A percentile compares a stretch with the other conserved stretches of the same genome.
Evolutionary conservation across 169 alveolate genomes (phyloP).

Genomic region (Ichthyophthirius multifiliis): DNA sequence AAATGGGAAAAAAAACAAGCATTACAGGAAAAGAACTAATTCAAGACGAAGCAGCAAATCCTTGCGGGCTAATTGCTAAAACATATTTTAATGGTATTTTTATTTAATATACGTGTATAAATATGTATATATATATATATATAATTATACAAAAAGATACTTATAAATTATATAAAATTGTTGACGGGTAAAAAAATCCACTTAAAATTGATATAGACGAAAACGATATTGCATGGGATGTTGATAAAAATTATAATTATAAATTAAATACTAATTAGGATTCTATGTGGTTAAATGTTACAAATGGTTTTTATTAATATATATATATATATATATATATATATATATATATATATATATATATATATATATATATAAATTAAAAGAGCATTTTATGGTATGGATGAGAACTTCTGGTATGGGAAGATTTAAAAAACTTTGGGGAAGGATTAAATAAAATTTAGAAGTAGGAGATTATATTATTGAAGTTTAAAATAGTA

Average conservation of each 20-base stretch:
- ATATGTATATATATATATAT: too few relatives aligned
- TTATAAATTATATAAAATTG: background rate
- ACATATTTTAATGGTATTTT: conserved; percentile 46
- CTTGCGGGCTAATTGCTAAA: conserved; percentile 59
- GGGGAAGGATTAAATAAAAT: conserved; percentile 54
- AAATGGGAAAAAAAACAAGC: conserved; percentile 37
- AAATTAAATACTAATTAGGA: background rate
- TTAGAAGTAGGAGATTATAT: conserved; percentile 31
- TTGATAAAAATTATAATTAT: conserved; percentile 50
- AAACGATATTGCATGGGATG: conserved; percentile 52
- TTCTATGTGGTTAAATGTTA: conserved; percentile 17
- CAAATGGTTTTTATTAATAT: conserved; percentile 35
- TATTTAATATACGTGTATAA: too few relatives aligned
- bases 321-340: too few relatives aligned
- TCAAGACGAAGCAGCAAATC: conserved; percentile 40
- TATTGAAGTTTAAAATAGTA: conserved; percentile 23
- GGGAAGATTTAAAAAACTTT: conserved; percentile 52
- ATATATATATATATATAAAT: too few relatives aligned
- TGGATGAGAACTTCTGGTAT: conserved; percentile 66
- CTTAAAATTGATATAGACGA: conserved; percentile 13
- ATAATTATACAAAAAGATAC: background rate
- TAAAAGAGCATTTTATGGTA: conserved; percentile 57
- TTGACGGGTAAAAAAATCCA: background rate
- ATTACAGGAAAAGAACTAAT: conserved; percentile 6
- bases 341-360: too few relatives aligned